Evolutionary conservation across 306 rosid species (phyloP).

Genomic region (Calophaca sinica): DNA sequence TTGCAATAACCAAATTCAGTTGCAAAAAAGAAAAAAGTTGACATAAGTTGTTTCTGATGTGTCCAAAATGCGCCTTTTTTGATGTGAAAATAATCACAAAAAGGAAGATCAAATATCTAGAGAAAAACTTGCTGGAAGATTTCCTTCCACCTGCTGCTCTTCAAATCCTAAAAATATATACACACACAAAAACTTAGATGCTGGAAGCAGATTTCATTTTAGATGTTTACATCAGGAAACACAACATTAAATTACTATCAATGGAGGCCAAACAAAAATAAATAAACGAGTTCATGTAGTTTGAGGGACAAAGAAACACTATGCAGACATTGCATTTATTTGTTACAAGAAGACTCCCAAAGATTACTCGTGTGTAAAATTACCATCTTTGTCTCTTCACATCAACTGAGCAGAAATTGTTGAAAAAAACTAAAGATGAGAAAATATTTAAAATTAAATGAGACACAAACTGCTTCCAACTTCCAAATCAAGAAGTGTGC

Average conservation of each 20-base stretch:
- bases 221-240: slow-evolving; percentile 4
- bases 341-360: neutral
- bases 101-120: slow-evolving; percentile 27
- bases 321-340: slow-evolving; percentile 5
- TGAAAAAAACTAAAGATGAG: neutral
- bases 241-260: slow-evolving; percentile 21
- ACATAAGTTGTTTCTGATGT: neutral
- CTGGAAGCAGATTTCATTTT: slow-evolving; percentile 28
- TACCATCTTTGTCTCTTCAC: slow-evolving; percentile 26
- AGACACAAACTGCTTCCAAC: neutral
- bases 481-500: slow-evolving; percentile 23
- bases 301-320: neutral
- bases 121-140: slow-evolving; percentile 8
- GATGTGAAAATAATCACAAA: slow-evolving; percentile 26
- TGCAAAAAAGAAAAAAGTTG: neutral
- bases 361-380: slow-evolving; percentile 15
- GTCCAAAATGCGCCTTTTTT: slow-evolving; percentile 8
- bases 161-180: slow-evolving; percentile 16
- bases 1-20: slow-evolving; percentile 18
- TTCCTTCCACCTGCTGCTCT: slow-evolving; percentile 18
- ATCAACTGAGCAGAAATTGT: slow-evolving; percentile 39
- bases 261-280: slow-evolving; percentile 3
- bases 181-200: slow-evolving; percentile 7
- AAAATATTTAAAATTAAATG: slow-evolving; percentile 21
- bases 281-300: neutral